Base-by-base conservation (phyloP, 768 basidiomycete species). In the Vararia minispora region DNA sequence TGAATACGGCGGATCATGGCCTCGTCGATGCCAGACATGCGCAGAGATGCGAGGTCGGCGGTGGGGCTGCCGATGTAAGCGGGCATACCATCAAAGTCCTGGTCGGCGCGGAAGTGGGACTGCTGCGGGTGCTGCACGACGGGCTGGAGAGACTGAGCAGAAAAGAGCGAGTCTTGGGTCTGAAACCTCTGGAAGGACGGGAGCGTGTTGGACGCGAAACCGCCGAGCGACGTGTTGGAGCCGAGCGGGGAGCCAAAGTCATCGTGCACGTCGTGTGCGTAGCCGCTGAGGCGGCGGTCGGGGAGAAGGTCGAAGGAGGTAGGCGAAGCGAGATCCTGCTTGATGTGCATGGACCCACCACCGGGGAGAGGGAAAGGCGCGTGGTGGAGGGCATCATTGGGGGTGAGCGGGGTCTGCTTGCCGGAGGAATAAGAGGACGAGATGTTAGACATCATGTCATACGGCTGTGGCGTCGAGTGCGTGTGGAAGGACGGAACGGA, bases 391-490 rank as follows among this genome's bases (percentile, higher is more conserved):
- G 74, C 62, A 56, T 84, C 82, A 49, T 58, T 76, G 24, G 81
- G 80, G 10, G 79, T 79, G 30, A 83, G 64, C 0, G 84, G 80
- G 14, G 84, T 84, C 35, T 76, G 78, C 58, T 83, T 85, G 45
- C 80, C 81, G 42, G 74, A 77, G 62, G 66, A 69, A 60, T 76
- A 74, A 12, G 76, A 78, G 3, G 77, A 76, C 17, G 76, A 64
- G 16, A 79, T 61, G 45, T 71, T 72, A 55, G 63, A 62, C 55
- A 78, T 75, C 50, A 79, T 68, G 54, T 79, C 79, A 58, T 80
- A 84, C 9, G 75, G 66, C 54, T 65, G 65, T n/a, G n/a, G n/a
- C 39, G 63, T 53, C 47, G 63, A 71, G 8, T 72, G 61, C 30
- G 64, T 59, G 24, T 65, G 64, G 58, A 79, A 81, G 9, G 76